Percentiles rank a stretch among this genome's conserved stretches.
Evolutionary conservation across 2,329 filamentous ascomycete genomes (phyloP).

Genomic region (Aulographum hederae): DNA sequence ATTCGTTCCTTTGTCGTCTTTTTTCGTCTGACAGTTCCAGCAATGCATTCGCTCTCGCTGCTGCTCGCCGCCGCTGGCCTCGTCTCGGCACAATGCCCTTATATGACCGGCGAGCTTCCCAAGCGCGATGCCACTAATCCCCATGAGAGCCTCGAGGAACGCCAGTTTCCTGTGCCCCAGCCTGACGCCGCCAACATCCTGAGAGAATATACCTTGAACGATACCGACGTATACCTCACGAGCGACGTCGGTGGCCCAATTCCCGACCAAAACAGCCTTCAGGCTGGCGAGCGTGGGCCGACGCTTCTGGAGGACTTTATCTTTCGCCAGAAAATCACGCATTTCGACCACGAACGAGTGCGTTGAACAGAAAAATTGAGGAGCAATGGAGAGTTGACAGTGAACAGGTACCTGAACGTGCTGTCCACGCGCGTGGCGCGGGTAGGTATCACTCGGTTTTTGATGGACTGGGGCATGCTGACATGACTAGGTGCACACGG

Average conservation of each 20-base stretch:
- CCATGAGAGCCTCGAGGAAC: neutral
- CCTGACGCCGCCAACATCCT: conserved; percentile 17
- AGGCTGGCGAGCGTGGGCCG: conserved; percentile 46
- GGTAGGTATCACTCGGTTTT: conserved; percentile 16
- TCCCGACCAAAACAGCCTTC: conserved; percentile 46
- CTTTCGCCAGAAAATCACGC: conserved; percentile 53
- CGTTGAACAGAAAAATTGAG: conserved; percentile 16
- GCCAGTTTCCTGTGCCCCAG: neutral
- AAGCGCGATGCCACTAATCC: neutral
- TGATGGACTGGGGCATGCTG: too few species aligned
- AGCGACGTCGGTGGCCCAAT: conserved; percentile 52
- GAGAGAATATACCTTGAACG: conserved; percentile 17
- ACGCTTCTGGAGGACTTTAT: conserved; percentile 56
- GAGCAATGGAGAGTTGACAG: too few species aligned
- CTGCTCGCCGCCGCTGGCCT: too few species aligned
- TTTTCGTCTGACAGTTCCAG: too few species aligned
- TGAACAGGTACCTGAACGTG: conserved; percentile 45
- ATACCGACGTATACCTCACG: conserved; percentile 25
- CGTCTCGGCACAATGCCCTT: conserved; percentile 1
- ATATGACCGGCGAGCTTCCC: neutral
- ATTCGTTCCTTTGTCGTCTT: too few species aligned
- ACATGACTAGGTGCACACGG: conserved; percentile 38
- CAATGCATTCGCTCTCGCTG: too few species aligned
- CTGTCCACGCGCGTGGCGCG: conserved; percentile 51
- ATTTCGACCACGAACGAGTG: conserved; percentile 54